Percentiles rank a stretch among this genome's conserved stretches.
Evolutionary conservation across 1,139 yeast species (phyloP).

Genomic region (Sugiyamaella neomexicana): DNA sequence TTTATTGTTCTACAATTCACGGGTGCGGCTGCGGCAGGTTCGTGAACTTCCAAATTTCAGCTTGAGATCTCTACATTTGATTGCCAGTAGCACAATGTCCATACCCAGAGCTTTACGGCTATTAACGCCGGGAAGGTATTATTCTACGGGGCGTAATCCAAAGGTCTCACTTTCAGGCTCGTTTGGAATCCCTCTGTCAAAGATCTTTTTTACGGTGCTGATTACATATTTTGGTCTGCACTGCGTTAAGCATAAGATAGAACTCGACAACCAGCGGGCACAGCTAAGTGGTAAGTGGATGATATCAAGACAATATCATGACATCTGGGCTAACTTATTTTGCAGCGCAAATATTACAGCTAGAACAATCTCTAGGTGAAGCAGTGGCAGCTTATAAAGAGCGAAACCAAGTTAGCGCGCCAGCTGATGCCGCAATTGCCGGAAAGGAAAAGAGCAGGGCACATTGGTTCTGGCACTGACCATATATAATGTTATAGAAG

Average conservation of each 20-base stretch:
- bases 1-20: background rate
- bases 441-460: background rate
- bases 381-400: slow-evolving; percentile 3
- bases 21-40: background rate
- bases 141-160: background rate
- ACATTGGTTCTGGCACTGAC: slow-evolving; percentile 11
- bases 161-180: background rate
- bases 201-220: slow-evolving; percentile 25
- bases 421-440: background rate
- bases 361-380: slow-evolving; percentile 1
- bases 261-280: slow-evolving; percentile 21
- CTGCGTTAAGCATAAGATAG: slow-evolving; percentile 27
- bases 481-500: background rate
- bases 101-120: background rate
- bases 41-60: background rate
- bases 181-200: slow-evolving; percentile 24
- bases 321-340: slow-evolving; percentile 9
- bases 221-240: slow-evolving; percentile 30
- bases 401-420: background rate
- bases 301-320: background rate
- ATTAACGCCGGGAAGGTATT: background rate
- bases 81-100: background rate
- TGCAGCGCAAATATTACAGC: background rate
- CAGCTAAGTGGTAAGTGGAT: slow-evolving; percentile 19
- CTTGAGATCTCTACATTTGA: background rate